Evolutionary conservation across 2,329 filamentous ascomycete genomes (phyloP).

Genomic region (Tolypocladium inflatum): DNA sequence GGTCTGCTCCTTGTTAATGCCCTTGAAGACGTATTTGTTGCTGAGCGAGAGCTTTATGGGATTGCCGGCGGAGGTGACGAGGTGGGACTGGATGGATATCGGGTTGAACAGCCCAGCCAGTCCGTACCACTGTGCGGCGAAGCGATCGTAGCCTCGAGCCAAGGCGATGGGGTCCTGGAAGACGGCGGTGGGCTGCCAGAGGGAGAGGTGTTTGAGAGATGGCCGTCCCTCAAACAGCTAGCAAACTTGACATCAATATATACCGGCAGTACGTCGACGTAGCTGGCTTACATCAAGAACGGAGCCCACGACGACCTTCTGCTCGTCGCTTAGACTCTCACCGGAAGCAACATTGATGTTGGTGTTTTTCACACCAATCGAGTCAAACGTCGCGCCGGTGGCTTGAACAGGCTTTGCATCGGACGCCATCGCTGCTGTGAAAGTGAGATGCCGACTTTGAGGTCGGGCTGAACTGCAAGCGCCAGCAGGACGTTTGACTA

Average conservation of each 20-base stretch:
- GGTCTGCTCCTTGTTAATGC: constrained; percentile 33
- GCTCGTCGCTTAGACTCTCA: background rate
- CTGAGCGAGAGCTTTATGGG: constrained; percentile 44
- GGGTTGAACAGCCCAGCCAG: constrained; percentile 47
- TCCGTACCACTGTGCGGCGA: constrained; percentile 44
- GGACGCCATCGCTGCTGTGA: background rate
- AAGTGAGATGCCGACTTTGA: too few species aligned
- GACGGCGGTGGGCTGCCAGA: constrained; percentile 48
- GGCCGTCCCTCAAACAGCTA: constrained; percentile 51
- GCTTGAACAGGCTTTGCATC: background rate
- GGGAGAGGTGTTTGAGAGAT: constrained; percentile 45
- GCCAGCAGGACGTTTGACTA: background rate
- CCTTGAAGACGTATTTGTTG: constrained; percentile 26
- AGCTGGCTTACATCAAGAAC: background rate
- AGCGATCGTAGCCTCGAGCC: constrained; percentile 43
- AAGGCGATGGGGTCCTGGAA: constrained; percentile 52
- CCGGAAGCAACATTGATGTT: background rate
- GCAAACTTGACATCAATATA: background rate
- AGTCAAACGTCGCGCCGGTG: background rate
- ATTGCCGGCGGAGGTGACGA: constrained; percentile 45
- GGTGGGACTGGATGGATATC: constrained; percentile 37
- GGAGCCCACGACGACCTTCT: background rate
- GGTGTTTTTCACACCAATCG: background rate
- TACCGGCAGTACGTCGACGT: background rate
- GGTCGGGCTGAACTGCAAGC: background rate